phyloP scores from a whole-genome alignment of 257 asterid genomes.

The Solanum chmielewskii region DNA sequence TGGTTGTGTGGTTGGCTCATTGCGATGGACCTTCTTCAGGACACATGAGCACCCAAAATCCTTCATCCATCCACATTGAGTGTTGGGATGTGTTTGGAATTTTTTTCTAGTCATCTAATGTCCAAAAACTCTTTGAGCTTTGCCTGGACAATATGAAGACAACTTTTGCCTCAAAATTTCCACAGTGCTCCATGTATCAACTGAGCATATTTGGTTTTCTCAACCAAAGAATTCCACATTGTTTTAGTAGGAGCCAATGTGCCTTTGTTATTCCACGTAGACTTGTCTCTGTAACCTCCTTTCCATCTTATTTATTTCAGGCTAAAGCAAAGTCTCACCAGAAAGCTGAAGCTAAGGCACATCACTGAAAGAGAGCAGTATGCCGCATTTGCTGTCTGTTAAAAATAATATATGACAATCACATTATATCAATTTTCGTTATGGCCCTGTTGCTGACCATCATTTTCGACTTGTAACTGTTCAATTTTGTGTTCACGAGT shows the following conservation, averaged over 20 bases:
- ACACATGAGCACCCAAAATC: not conserved
- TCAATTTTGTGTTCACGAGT: constrained; percentile 5
- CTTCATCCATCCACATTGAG: not conserved
- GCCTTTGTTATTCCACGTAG: not conserved
- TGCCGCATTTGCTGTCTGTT: constrained; percentile 7
- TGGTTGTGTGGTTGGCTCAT: not conserved
- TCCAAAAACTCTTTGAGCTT: not conserved
- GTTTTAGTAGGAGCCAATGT: not conserved
- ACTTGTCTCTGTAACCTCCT: not conserved
- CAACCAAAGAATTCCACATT: not conserved
- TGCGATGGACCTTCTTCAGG: not conserved
- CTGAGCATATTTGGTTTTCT: not conserved
- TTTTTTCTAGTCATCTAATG: not conserved
- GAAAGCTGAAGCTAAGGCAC: constrained; percentile 62
- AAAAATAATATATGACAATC: constrained; percentile 31
- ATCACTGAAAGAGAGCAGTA: constrained; percentile 29
- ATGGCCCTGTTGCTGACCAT: constrained; percentile 29
- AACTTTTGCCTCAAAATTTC: not conserved
- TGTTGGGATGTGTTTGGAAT: not conserved
- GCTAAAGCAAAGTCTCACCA: constrained; percentile 57
- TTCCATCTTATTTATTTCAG: constrained; percentile 12
- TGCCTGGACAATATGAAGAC: not conserved
- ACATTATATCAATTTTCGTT: constrained; percentile 5
- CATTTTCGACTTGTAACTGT: constrained; percentile 10
- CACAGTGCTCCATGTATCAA: not conserved